Percentiles rank a stretch among this genome's conserved stretches.
Conservation (phyloP, 2,329 filamentous ascomycete species). For the Epichloe coenophiala region DNA sequence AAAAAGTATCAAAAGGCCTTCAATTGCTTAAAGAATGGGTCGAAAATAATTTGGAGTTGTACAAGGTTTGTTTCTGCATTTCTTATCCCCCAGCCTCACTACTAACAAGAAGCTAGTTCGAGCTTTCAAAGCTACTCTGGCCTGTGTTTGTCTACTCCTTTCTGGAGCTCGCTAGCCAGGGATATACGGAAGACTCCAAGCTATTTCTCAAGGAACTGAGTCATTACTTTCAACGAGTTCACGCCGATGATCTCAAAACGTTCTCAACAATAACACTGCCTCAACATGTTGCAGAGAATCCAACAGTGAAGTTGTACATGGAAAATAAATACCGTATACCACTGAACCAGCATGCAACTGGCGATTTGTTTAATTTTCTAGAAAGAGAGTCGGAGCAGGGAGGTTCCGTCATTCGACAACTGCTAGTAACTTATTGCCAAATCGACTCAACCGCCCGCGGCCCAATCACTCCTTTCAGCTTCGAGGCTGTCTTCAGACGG, state of each 20-base stretch:
- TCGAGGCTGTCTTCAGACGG: slow-evolving; percentile 44
- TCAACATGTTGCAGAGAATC: slow-evolving; percentile 64
- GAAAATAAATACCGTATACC: slow-evolving; percentile 82
- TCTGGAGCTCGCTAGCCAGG: slow-evolving; percentile 61
- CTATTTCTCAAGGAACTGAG: slow-evolving; percentile 59
- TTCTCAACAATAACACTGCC: slow-evolving; percentile 64
- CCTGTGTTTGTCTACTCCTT: slow-evolving; percentile 91
- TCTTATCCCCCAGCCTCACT: background rate
- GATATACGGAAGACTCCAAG: slow-evolving; percentile 58
- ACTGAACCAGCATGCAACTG: slow-evolving; percentile 73
- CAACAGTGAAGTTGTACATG: slow-evolving; percentile 66
- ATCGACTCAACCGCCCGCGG: slow-evolving; percentile 46
- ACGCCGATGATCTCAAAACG: slow-evolving; percentile 65
- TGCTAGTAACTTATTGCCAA: slow-evolving; percentile 50
- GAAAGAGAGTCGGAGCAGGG: slow-evolving; percentile 76
- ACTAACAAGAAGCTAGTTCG: slow-evolving; percentile 41
- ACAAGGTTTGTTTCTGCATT: slow-evolving; percentile 49
- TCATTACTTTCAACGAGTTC: slow-evolving; percentile 57
- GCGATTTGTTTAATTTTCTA: slow-evolving; percentile 73
- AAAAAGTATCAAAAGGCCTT: slow-evolving; percentile 68
- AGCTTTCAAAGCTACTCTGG: slow-evolving; percentile 80
- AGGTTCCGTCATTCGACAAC: slow-evolving; percentile 61
- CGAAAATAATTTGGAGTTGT: slow-evolving; percentile 83
- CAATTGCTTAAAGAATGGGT: slow-evolving; percentile 67
- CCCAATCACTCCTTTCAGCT: slow-evolving; percentile 50